phyloP scores from a whole-genome alignment of 2,329 filamentous ascomycete species.

The Bimuria novae-zelandiae region DNA sequence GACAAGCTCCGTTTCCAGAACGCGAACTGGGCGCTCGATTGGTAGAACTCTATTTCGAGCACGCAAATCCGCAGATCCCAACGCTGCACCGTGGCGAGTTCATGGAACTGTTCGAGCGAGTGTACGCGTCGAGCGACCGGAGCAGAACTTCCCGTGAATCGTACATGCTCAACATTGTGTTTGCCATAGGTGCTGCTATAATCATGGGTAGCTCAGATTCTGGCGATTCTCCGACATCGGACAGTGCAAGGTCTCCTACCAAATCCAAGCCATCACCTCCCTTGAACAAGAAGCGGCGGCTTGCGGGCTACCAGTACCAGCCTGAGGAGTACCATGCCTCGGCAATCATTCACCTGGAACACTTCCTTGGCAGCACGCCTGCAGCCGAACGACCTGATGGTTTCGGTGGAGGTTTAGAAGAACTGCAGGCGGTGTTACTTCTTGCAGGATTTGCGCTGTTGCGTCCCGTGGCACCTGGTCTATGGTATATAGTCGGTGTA shows the following conservation, averaged over 20 bases:
- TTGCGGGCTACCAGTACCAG: conserved; percentile 66
- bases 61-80: conserved; percentile 94
- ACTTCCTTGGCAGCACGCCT: conserved; percentile 72
- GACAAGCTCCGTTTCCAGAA: conserved; percentile 82
- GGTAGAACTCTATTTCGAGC: conserved; percentile 87
- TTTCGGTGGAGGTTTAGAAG: conserved; percentile 87
- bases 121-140: conserved; percentile 71
- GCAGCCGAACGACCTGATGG: conserved; percentile 61
- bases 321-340: conserved; percentile 97
- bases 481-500: conserved; percentile 98
- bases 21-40: conserved; percentile 73
- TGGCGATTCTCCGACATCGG: conserved; percentile 37
- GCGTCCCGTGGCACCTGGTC: conserved; percentile 85
- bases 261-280: conserved; percentile 39
- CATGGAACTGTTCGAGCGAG: conserved; percentile 81
- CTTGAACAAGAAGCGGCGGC: conserved; percentile 44
- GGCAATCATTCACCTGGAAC: conserved; percentile 88
- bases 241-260: conserved; percentile 32
- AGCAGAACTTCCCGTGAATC: conserved; percentile 76
- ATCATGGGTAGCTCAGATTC: conserved; percentile 67
- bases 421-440: conserved; percentile 89
- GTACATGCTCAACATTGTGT: conserved; percentile 97
- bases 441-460: conserved; percentile 90
- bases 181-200: conserved; percentile 92
- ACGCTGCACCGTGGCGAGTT: conserved; percentile 89